Base-by-base conservation (phyloP, 2,329 filamentous ascomycete genomes). In the Curvularia sp. region DNA sequence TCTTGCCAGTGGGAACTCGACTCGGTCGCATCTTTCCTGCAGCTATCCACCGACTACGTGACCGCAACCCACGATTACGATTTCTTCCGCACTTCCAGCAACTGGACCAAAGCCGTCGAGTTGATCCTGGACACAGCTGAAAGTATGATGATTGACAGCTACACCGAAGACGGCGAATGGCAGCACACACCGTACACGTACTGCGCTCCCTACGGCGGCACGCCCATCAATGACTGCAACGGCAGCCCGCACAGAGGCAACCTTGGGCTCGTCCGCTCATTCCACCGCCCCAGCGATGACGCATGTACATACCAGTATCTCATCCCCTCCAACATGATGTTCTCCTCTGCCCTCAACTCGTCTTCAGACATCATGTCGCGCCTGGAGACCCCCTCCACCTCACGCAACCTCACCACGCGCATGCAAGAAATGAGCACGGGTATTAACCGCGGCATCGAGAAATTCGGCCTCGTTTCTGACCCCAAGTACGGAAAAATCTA, bases 281-380 rank as follows among this genome's bases (percentile, higher is more conserved):
- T 80, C 61, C 83, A 84, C 67, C 75, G 82, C 8, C 82, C 82
- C 5, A 79, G 76, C 22, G 82, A 84, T 61, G 81, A 84, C 58
- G 71, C 80, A 1, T 82, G 80, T 12, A 82, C 81, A 38, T 83
- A 78, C 58, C 81, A 83, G 61, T 79, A 81, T 55, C 77, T 84
- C 44, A 79, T 83, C 44, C 81, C 81, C 0, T 75, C 75, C 18
- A 85, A 84, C 55, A 92, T 92, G 89, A 91, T 92, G 89, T 88
- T 92, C 65, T 81, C 86, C 26, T 79, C 83, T 9, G 89, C 87
- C 62, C 82, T 93, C 9, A 81, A 80, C 31, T 78, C 81, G 0
- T 78, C 83, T 0, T 80, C 81, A 9, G 63, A 73, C 6, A 86
- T 88, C 71, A 84, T 85, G 79, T 76, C 73, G 18, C 74, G 74